Evolutionary conservation across 305 asterid species (phyloP).

Genomic region (Fraxinus platypoda): DNA sequence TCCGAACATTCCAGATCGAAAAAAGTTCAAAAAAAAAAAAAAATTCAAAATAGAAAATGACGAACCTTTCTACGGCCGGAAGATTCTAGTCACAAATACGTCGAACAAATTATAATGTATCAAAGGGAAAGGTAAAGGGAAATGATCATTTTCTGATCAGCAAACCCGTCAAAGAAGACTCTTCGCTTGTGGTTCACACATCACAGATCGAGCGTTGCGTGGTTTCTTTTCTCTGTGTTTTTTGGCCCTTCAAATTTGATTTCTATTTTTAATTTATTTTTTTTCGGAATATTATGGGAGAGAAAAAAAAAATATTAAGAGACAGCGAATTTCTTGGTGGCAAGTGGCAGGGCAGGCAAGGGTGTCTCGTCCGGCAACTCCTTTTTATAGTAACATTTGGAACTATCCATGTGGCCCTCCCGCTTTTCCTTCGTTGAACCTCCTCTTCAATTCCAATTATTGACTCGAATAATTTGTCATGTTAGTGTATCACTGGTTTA

Average conservation of each 20-base stretch:
- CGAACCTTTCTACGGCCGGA: slow-evolving; percentile 27
- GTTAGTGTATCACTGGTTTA: too few species aligned
- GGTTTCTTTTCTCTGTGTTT: slow-evolving; percentile 4
- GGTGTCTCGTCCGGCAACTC: slow-evolving; percentile 25
- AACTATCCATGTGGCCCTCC: slow-evolving; percentile 45
- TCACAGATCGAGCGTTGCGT: slow-evolving; percentile 44
- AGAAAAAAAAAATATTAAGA: neutral
- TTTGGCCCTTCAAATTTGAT: neutral
- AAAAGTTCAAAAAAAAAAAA: neutral
- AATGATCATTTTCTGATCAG: slow-evolving; percentile 39
- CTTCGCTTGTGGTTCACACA: slow-evolving; percentile 20
- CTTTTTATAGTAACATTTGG: slow-evolving; percentile 31
- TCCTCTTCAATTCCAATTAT: neutral
- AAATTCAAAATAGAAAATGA: neutral
- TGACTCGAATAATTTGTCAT: too few species aligned
- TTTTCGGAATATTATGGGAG: slow-evolving; percentile 18
- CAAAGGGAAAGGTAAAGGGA: slow-evolving; percentile 18
- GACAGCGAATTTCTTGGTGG: slow-evolving; percentile 52
- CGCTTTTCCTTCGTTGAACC: slow-evolving; percentile 18
- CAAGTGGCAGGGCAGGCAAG: slow-evolving; percentile 40
- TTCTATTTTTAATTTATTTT: neutral
- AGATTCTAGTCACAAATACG: neutral
- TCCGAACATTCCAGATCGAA: slow-evolving; percentile 38
- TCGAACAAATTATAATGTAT: neutral
- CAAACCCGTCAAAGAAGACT: slow-evolving; percentile 46